These are phyloP conservation scores for Entoloma clypeatum DNA, from an alignment of 1,284 basidiomycete species.

Conservation along the genomic window DNA sequence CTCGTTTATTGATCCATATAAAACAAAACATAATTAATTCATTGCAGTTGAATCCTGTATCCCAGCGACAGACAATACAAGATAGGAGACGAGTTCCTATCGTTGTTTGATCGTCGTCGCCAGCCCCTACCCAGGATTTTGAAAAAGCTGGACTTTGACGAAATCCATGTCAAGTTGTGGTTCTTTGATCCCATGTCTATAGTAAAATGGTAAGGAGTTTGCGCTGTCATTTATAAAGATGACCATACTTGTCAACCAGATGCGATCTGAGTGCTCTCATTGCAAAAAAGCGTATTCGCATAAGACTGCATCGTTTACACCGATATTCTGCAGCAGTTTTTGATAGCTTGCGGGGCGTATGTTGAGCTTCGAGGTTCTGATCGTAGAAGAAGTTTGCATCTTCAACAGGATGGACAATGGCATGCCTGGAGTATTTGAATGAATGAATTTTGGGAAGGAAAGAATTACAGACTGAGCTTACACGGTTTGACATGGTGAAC, in stretches of 20 bases:
- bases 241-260: conserved; percentile 6
- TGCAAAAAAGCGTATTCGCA: conserved; percentile 1
- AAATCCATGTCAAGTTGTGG: not conserved
- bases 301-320: conserved; percentile 3
- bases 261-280: not conserved
- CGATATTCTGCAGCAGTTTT: conserved; percentile 3
- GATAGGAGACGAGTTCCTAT: too few relatives aligned
- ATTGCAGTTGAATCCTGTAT: too few relatives aligned
- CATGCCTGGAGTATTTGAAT: not conserved
- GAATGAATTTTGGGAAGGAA: not conserved
- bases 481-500: not conserved
- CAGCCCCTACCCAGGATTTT: too few relatives aligned
- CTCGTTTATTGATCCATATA: too few relatives aligned
- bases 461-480: not conserved
- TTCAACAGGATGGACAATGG: not conserved
- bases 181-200: not conserved
- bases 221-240: not conserved
- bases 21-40: too few relatives aligned
- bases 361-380: conserved; percentile 1
- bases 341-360: not conserved
- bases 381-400: not conserved
- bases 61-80: too few relatives aligned
- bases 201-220: too few relatives aligned
- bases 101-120: too few relatives aligned
- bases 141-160: conserved; percentile 5